Evolutionary conservation across 768 basidiomycete species (phyloP).

Genomic region (Hebeloma cylindrosporum): DNA sequence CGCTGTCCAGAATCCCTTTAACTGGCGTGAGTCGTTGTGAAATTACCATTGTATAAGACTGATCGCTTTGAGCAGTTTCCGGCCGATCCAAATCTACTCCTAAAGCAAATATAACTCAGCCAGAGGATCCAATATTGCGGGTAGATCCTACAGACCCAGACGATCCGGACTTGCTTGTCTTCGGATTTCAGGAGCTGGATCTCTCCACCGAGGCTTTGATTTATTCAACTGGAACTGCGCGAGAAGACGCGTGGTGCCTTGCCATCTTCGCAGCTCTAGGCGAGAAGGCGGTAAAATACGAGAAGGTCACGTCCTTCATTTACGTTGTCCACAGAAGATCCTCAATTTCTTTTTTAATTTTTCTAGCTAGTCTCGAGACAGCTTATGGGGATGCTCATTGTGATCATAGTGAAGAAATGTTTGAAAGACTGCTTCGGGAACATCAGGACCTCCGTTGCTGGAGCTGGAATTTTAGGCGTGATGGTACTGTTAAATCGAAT

Average conservation of each 20-base stretch:
- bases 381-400: constrained; percentile 80
- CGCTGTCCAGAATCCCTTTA: constrained; percentile 24
- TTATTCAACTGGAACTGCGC: constrained; percentile 59
- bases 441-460: constrained; percentile 52
- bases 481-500: constrained; percentile 65
- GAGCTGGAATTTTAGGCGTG: constrained; percentile 74
- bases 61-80: not conserved
- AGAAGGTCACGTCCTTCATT: constrained; percentile 49
- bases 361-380: constrained; percentile 69
- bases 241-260: constrained; percentile 71
- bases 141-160: constrained; percentile 28
- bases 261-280: constrained; percentile 73
- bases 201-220: constrained; percentile 75
- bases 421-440: constrained; percentile 52
- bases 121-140: constrained; percentile 10
- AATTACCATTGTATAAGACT: not conserved
- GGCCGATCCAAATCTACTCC: constrained; percentile 4
- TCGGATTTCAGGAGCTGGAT: constrained; percentile 83
- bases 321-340: not conserved
- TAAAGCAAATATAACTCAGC: constrained; percentile 1
- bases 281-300: constrained; percentile 59
- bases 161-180: constrained; percentile 68
- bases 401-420: constrained; percentile 61
- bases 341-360: not conserved
- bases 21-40: constrained; percentile 20